phyloP scores from a whole-genome alignment of 2,329 filamentous ascomycete species.

The Nannizzia gypsea region DNA sequence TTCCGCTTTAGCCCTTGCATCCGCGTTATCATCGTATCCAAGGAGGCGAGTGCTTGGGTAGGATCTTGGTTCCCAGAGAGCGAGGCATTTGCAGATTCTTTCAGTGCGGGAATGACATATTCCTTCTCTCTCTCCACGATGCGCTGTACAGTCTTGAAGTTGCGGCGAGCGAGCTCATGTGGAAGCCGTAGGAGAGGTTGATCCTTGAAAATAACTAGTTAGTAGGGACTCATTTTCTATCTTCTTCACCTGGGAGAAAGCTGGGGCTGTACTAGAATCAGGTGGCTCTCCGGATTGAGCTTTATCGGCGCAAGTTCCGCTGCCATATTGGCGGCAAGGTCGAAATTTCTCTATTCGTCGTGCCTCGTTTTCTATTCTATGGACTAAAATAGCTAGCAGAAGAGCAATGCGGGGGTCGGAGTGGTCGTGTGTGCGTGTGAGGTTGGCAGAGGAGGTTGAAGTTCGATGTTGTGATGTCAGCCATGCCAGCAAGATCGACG shows the following conservation, averaged over 20 bases:
- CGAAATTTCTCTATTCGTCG: neutral
- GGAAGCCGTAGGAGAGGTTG: slow-evolving; percentile 89
- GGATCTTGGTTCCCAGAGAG: slow-evolving; percentile 51
- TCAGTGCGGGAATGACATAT: slow-evolving; percentile 38
- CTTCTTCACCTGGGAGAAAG: slow-evolving; percentile 2
- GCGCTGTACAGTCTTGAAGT: slow-evolving; percentile 64
- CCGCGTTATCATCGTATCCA: slow-evolving; percentile 74
- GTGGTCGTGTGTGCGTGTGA: neutral
- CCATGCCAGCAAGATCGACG: neutral
- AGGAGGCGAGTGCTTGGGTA: slow-evolving; percentile 61
- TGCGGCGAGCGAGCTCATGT: slow-evolving; percentile 83
- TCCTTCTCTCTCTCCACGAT: slow-evolving; percentile 39
- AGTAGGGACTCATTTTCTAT: neutral
- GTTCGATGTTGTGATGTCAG: neutral
- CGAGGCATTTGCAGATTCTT: slow-evolving; percentile 48
- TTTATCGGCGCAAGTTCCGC: slow-evolving; percentile 37
- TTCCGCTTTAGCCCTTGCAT: slow-evolving; percentile 85
- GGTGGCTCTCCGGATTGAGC: slow-evolving; percentile 39
- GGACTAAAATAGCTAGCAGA: neutral
- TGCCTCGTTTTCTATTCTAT: neutral
- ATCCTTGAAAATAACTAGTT: slow-evolving; percentile 46
- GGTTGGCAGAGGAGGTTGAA: neutral
- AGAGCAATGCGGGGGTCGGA: neutral
- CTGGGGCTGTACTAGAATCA: slow-evolving; percentile 33
- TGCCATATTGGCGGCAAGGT: slow-evolving; percentile 22